Evolutionary conservation across 495 filamentous ascomycete genomes (phyloP), one percentile per base, ranked within the genome.

Genomic region (Neurospora sp.): DNA sequence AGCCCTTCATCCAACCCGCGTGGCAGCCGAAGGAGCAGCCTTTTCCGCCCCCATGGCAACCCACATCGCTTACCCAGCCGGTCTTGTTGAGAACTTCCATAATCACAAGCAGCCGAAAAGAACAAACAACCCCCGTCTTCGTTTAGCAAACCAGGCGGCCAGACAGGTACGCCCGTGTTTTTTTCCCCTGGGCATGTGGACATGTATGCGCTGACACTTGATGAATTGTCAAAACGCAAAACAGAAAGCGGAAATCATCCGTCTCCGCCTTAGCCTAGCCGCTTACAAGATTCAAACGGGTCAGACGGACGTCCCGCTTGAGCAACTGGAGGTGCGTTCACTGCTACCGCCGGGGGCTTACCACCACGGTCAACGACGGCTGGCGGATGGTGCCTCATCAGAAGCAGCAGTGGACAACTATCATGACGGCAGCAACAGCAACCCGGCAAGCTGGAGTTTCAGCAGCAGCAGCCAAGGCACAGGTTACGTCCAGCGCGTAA

Each of bases 281-380:
- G 83, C 76, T 71, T 88, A 88, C 79, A 88, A 87, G 75, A 82
- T 88, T 31, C 81, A 79, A 7, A 88, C 86, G 1, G 83, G 83
- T 53, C 86, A 87, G 76, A 82, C 82, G 8, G 80, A 86, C 70
- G 79, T 86, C 12, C 84, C 86, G 11, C 79, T 88, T 20, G 84
- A 84, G 12, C 76, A 75, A 22, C 78, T 86, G 22, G 75, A 83
- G 61, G 66, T 74, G 70, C 76, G 76, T 46, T 78, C 78, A 1
- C 27, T 80, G 27, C 74, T 59, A 14, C 74, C 27, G 70, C 70
- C 20, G 44, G 14, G 16, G 38, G 41, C 53, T 69, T 42, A 39
- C 42, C 53, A 31, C 68, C 46, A n/a, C 11, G 22, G 27, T 18
- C 70, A 40, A 44, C 61, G 10, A 37, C 27, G 8, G 31, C 14